These are phyloP conservation scores for Monosporozyma aquatica DNA, from an alignment of 805 yeast genomes.

Conservation along the genomic window DNA sequence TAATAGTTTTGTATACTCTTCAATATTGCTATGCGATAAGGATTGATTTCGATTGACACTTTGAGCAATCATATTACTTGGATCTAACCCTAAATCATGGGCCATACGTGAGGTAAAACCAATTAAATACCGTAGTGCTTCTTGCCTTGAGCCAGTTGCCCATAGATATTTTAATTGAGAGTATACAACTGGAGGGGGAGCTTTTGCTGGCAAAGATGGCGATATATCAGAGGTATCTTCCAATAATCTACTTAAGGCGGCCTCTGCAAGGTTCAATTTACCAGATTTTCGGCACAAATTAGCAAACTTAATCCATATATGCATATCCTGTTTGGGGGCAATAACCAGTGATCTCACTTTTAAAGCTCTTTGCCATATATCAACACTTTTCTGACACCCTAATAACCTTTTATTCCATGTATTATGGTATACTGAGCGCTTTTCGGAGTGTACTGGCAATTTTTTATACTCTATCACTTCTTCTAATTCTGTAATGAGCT, in stretches of 20 bases:
- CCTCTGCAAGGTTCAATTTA: slow-evolving; percentile 80
- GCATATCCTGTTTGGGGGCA: slow-evolving; percentile 91
- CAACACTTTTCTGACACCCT: slow-evolving; percentile 93
- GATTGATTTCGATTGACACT: slow-evolving; percentile 59
- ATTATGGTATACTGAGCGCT: slow-evolving; percentile 63
- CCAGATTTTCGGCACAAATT: slow-evolving; percentile 90
- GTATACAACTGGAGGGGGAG: slow-evolving; percentile 91
- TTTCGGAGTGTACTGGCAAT: slow-evolving; percentile 71
- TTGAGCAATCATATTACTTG: slow-evolving; percentile 77
- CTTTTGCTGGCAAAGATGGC: slow-evolving; percentile 51
- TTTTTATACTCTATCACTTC: slow-evolving; percentile 84
- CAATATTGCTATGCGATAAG: slow-evolving; percentile 51
- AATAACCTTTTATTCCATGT: slow-evolving; percentile 87
- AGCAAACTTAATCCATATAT: slow-evolving; percentile 95
- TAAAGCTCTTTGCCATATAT: slow-evolving; percentile 92
- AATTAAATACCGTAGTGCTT: slow-evolving; percentile 73
- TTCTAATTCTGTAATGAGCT: slow-evolving; percentile 90
- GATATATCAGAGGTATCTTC: slow-evolving; percentile 50
- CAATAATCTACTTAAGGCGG: slow-evolving; percentile 66
- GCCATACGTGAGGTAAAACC: slow-evolving; percentile 88
- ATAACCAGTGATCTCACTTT: slow-evolving; percentile 90
- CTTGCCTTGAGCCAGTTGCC: slow-evolving; percentile 82
- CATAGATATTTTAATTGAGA: slow-evolving; percentile 94
- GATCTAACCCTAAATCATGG: slow-evolving; percentile 74
- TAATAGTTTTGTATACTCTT: slow-evolving; percentile 69